Evolutionary conservation across 2,329 filamentous ascomycete species (phyloP), one percentile per base, ranked within the genome.

Genomic region (Botrytis cinerea): DNA sequence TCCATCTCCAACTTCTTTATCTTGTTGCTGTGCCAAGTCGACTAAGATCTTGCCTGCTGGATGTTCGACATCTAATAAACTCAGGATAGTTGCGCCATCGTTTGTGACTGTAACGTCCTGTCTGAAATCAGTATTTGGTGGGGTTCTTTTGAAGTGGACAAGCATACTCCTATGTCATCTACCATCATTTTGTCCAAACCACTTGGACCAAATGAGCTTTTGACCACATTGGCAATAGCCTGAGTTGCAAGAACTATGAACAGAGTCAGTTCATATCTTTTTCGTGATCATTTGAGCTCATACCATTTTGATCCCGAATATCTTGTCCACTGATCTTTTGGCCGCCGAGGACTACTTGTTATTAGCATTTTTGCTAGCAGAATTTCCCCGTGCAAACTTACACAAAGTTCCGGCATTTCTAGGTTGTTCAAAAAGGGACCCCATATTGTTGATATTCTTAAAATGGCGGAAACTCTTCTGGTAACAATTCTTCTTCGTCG

Each of bases 151-250:
- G 67, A 51, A 51, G 35, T 28, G 63, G 38, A 43, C 60, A 73
- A 73, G 80, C 91, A 80, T 89, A 94, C 92, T 81, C 96, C 96
- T 83, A 99, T 98, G 83, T 99, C 96, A 85, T 99, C 96, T 80
- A 99, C 96, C 96, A 99, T 98, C 96, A 99, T 99, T 89, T 99
- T 99, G 83, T 99, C 96, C 78, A 99, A 89, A 67, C 96, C 96
- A 76, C 94, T 97, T 70, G 96, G 96, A 73, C 96, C 96, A 82
- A 99, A 99, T 25, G 96, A 99, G 84, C 93, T 97, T 87, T 97
- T 98, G 83, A 99, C 94, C 74, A 99, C 95, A 90, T 98, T 99
- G 80, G 96, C 92, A 81, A 99, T 98, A 74, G 95, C 94, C 83
- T 98, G 94, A 63, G 96, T 98, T 78, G 96, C 96, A 78, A 94